These are phyloP conservation scores for Quercus agrifolia DNA, from an alignment of 306 rosid species.

Conservation along the genomic window DNA sequence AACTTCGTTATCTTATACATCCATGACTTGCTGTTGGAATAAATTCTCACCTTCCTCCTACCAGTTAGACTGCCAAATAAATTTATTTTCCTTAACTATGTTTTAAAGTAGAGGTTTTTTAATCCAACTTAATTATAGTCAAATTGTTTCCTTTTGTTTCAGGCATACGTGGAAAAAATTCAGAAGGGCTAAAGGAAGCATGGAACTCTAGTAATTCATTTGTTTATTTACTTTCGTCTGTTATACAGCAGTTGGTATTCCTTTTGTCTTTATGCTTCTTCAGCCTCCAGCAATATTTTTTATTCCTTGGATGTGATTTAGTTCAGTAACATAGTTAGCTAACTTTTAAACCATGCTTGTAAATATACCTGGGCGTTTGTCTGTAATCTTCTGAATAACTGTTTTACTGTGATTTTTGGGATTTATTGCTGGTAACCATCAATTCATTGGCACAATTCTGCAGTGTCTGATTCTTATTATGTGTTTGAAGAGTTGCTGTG, in stretches of 20 bases:
- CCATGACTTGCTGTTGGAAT: background rate
- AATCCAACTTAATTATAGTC: background rate
- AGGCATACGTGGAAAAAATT: constrained; percentile 78
- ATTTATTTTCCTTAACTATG: background rate
- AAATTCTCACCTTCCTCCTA: background rate
- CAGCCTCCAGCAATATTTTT: constrained; percentile 2
- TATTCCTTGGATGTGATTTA: constrained; percentile 17
- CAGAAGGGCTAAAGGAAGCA: constrained; percentile 54
- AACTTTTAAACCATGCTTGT: constrained; percentile 19
- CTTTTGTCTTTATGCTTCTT: constrained; percentile 23
- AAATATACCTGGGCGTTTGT: background rate
- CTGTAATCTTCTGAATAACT: background rate
- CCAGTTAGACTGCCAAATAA: background rate
- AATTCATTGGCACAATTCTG: background rate
- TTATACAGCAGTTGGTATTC: constrained; percentile 10
- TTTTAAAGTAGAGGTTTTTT: background rate
- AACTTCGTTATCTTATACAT: background rate
- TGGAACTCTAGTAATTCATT: constrained; percentile 14
- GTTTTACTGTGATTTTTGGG: background rate
- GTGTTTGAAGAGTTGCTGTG: background rate
- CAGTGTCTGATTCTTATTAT: background rate
- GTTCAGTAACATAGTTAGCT: constrained; percentile 19
- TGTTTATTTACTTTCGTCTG: constrained; percentile 12
- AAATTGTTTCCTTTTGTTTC: constrained; percentile 26
- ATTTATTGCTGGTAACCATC: background rate